Evolutionary conservation across 495 filamentous ascomycete genomes (phyloP).

Genomic region (Thozetella sp.): DNA sequence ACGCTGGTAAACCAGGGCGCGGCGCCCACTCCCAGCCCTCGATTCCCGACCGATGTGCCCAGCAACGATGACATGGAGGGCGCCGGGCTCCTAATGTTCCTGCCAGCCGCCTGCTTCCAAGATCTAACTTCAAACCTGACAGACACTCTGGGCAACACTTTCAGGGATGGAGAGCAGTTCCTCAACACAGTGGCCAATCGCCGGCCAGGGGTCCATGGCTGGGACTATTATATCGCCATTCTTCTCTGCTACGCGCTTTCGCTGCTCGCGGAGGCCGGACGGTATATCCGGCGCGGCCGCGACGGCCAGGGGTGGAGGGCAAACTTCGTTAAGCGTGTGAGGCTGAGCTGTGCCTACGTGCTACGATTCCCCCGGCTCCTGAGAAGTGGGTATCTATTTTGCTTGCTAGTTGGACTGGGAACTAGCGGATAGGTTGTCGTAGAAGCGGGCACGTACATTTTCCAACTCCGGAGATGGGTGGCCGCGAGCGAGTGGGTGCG

Average conservation of each 20-base stretch:
- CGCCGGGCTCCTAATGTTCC: conserved; percentile 12
- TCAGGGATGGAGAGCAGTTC: conserved; percentile 15
- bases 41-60: conserved; percentile 29
- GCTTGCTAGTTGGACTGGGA: conserved; percentile 16
- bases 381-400: conserved; percentile 12
- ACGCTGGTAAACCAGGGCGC: conserved; percentile 27
- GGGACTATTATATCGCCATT: conserved; percentile 26
- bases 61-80: conserved; percentile 13
- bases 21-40: neutral
- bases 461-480: conserved; percentile 26
- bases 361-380: conserved; percentile 3
- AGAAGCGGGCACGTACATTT: conserved; percentile 23
- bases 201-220: conserved; percentile 23
- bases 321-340: conserved; percentile 12
- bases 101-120: conserved; percentile 34
- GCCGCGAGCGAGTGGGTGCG: conserved; percentile 25
- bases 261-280: conserved; percentile 18
- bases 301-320: conserved; percentile 5
- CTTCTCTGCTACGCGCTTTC: conserved; percentile 26
- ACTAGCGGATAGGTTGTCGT: conserved; percentile 16
- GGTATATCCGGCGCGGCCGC: conserved; percentile 18
- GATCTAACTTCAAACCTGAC: conserved; percentile 7
- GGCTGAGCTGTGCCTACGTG: conserved; percentile 3
- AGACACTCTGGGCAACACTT: conserved; percentile 8
- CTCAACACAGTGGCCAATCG: neutral